Conservation (phyloP, 2,329 filamentous ascomycete species). For the Thielaviopsis punctulata region DNA sequence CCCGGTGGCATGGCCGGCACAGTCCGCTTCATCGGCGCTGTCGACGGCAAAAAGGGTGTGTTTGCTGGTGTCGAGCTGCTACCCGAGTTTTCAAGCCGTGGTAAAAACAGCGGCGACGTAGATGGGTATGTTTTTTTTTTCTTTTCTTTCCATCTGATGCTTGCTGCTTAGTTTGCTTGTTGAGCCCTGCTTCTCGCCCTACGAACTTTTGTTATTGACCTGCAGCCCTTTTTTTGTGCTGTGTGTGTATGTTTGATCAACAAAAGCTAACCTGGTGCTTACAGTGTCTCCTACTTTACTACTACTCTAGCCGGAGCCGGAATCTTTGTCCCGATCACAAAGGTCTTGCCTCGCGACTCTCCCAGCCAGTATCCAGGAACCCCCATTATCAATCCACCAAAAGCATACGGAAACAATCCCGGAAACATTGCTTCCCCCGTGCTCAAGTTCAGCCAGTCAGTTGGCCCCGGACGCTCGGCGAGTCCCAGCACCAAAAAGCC, state of each 20-base stretch:
- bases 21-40: conserved; percentile 73
- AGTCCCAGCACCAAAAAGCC: conserved; percentile 49
- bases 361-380: conserved; percentile 44
- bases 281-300: conserved; percentile 58
- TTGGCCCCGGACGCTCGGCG: conserved; percentile 55
- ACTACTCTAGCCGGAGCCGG: conserved; percentile 66
- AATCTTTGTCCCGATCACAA: conserved; percentile 80
- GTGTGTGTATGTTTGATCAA: no score
- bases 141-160: conserved; percentile 2
- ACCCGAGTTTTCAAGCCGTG: conserved; percentile 59
- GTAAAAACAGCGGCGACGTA: conserved; percentile 93
- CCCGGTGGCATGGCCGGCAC: conserved; percentile 83
- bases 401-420: conserved; percentile 37
- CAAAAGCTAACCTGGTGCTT: not conserved
- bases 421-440: conserved; percentile 47
- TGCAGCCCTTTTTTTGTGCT: no score
- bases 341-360: conserved; percentile 53
- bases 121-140: conserved; percentile 50
- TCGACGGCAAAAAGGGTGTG: conserved; percentile 73
- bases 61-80: conserved; percentile 89
- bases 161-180: not conserved
- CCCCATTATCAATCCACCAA: conserved; percentile 40
- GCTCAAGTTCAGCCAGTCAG: conserved; percentile 74
- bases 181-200: not conserved
- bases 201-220: conserved; percentile 5